Conservation (phyloP, 2,329 filamentous ascomycete species). For the Epichloe scottii region DNA sequence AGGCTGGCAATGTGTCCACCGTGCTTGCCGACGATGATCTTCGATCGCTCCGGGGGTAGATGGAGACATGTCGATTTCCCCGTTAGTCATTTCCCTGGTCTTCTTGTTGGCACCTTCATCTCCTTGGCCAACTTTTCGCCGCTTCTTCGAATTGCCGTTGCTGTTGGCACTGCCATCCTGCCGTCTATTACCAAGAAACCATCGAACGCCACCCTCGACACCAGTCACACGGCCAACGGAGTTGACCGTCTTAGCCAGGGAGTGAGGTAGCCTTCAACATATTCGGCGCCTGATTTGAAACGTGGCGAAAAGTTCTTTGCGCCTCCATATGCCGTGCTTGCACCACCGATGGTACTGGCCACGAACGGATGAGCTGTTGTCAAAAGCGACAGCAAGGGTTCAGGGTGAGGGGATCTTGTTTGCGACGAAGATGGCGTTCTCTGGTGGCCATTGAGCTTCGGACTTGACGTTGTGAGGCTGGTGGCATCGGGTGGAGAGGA, state of each 20-base stretch:
- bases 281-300: constrained; percentile 80
- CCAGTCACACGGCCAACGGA: constrained; percentile 75
- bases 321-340: constrained; percentile 71
- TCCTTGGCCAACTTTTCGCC: constrained; percentile 41
- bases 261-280: constrained; percentile 77
- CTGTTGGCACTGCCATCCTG: constrained; percentile 34
- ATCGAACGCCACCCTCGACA: constrained; percentile 74
- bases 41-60: constrained; percentile 26
- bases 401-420: constrained; percentile 39
- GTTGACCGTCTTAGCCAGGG: constrained; percentile 80
- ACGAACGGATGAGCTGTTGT: constrained; percentile 81
- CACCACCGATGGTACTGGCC: constrained; percentile 72
- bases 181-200: constrained; percentile 57
- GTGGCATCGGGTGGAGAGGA: constrained; percentile 45
- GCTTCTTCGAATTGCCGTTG: constrained; percentile 39
- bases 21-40: constrained; percentile 54
- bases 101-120: constrained; percentile 15
- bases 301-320: constrained; percentile 85
- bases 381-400: constrained; percentile 75
- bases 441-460: constrained; percentile 9
- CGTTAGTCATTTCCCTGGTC: constrained; percentile 1
- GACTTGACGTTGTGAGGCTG: constrained; percentile 28
- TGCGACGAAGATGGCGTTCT: constrained; percentile 3
- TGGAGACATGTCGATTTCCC: constrained; percentile 14
- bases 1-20: constrained; percentile 67